Percentiles rank a stretch among this genome's conserved stretches.
Evolutionary conservation across 2,329 filamentous ascomycete genomes (phyloP).

Genomic region (Fusarium sp.): DNA sequence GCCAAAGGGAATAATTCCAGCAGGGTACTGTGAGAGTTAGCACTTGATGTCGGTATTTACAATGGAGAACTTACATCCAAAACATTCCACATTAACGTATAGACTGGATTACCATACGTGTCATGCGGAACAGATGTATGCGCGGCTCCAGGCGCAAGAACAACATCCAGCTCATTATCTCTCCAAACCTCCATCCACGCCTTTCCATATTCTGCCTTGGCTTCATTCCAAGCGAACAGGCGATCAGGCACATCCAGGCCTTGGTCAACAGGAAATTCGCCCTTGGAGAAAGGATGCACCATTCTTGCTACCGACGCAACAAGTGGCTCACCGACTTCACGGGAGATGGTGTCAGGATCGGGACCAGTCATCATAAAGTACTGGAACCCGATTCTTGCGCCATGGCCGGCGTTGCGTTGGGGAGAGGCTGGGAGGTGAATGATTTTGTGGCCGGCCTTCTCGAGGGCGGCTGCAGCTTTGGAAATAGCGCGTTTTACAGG

Average conservation of each 20-base stretch:
- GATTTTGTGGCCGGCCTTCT: conserved; percentile 58
- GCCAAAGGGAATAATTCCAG: conserved; percentile 38
- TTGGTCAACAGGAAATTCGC: conserved; percentile 25
- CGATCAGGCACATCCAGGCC: neutral
- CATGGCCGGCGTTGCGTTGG: conserved; percentile 14
- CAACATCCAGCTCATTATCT: conserved; percentile 32
- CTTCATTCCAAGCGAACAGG: conserved; percentile 16
- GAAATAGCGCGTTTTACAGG: conserved; percentile 60
- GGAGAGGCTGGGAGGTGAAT: conserved; percentile 48
- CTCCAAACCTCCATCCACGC: conserved; percentile 31
- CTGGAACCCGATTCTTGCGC: conserved; percentile 36
- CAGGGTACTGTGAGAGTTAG: conserved; percentile 31
- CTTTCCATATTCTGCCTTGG: conserved; percentile 9
- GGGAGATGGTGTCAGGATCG: conserved; percentile 16
- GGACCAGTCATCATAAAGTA: conserved; percentile 31
- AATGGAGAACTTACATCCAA: conserved; percentile 20
- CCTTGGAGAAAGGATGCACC: conserved; percentile 32
- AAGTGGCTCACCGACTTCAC: conserved; percentile 34
- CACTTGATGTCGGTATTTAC: rapidly evolving
- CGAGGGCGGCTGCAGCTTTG: conserved; percentile 52
- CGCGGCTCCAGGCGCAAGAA: conserved; percentile 31
- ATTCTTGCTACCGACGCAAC: conserved; percentile 31
- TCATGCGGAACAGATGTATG: conserved; percentile 37
- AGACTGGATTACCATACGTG: conserved; percentile 35
- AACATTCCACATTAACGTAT: conserved; percentile 44